phyloP scores from a whole-genome alignment of 2,329 filamentous ascomycete species.

The Arthrobotrys pseudoclavata region DNA sequence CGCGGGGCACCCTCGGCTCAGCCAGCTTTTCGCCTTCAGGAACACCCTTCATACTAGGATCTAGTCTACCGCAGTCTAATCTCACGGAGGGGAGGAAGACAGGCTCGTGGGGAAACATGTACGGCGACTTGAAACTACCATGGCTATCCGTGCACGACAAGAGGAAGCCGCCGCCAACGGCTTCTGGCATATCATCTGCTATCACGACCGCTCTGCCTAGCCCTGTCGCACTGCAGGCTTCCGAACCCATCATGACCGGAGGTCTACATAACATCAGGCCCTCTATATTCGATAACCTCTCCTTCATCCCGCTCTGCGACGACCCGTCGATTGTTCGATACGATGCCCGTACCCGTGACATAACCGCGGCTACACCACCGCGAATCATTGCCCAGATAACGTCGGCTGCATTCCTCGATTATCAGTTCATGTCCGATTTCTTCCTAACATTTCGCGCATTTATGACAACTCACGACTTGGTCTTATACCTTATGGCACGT shows the following conservation, averaged over 20 bases:
- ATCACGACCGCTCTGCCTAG: conserved; percentile 67
- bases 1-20: conserved; percentile 63
- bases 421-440: conserved; percentile 96
- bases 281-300: conserved; percentile 84
- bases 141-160: conserved; percentile 60
- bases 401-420: conserved; percentile 94
- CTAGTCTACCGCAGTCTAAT: conserved; percentile 63
- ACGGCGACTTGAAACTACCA: conserved; percentile 62
- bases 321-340: conserved; percentile 86
- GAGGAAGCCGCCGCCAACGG: conserved; percentile 59
- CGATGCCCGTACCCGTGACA: conserved; percentile 77
- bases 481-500: conserved; percentile 86
- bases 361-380: conserved; percentile 89
- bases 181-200: conserved; percentile 61
- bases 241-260: conserved; percentile 69
- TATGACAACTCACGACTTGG: conserved; percentile 79
- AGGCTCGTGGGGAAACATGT: conserved; percentile 62
- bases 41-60: conserved; percentile 64
- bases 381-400: conserved; percentile 96
- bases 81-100: conserved; percentile 62
- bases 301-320: conserved; percentile 82
- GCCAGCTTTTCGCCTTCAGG: conserved; percentile 64
- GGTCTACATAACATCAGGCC: conserved; percentile 74
- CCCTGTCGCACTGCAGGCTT: conserved; percentile 64
- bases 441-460: conserved; percentile 95